Conservation (phyloP, 345 rosid genomes). For the Triadica sebifera region DNA sequence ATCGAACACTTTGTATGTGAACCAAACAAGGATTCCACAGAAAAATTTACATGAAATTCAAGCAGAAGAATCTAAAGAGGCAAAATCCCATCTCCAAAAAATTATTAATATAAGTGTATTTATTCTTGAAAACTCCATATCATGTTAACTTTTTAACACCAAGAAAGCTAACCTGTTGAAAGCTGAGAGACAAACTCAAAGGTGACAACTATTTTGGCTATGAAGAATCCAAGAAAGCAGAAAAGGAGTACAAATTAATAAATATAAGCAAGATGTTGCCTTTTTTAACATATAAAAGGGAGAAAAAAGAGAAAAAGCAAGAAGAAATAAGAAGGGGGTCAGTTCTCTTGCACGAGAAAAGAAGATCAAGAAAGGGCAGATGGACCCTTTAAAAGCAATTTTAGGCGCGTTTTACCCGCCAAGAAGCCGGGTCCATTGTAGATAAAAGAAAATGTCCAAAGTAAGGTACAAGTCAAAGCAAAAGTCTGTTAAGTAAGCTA, state of each 20-base stretch:
- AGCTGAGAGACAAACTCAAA: background rate
- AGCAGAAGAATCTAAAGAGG: background rate
- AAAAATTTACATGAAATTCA: background rate
- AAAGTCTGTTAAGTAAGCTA: background rate
- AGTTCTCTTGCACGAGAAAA: background rate
- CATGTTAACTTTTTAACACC: background rate
- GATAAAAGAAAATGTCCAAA: slow-evolving; percentile 3
- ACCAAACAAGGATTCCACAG: background rate
- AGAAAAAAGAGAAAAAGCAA: background rate
- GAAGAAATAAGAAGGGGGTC: background rate
- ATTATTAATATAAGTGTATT: background rate
- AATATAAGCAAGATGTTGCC: background rate
- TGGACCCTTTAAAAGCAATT: slow-evolving; percentile 3
- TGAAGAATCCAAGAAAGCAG: slow-evolving; percentile 5
- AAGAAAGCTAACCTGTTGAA: slow-evolving; percentile 2
- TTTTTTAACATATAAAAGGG: background rate
- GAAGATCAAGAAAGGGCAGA: background rate
- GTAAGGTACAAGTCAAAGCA: background rate
- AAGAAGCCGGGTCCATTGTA: background rate
- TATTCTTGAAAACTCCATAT: background rate
- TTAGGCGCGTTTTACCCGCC: slow-evolving; percentile 9
- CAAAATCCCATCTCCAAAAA: slow-evolving; percentile 4
- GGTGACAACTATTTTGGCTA: background rate
- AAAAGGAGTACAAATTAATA: background rate
- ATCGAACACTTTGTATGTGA: background rate